Percentiles rank a stretch among this genome's conserved stretches.
phyloP scores from a whole-genome alignment of 495 filamentous ascomycete genomes.

The Evernia prunastri region DNA sequence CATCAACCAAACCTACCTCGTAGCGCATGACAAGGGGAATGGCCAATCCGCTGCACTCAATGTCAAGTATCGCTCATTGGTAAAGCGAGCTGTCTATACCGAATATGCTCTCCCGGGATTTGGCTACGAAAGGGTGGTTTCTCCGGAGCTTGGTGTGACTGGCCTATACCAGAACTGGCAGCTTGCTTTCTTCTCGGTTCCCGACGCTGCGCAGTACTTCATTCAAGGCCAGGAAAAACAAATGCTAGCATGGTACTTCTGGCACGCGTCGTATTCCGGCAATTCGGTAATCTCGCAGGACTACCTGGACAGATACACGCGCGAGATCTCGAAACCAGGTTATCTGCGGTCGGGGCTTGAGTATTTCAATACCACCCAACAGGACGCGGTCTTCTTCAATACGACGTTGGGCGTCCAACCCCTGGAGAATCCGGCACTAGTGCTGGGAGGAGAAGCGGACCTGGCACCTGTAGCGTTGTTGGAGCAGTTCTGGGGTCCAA shows the following conservation, averaged over 20 bases:
- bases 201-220: not conserved
- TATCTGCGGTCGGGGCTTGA: not conserved
- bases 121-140: not conserved
- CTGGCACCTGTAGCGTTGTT: not conserved
- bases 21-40: not conserved
- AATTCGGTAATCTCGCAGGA: not conserved
- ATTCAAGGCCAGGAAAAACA: not conserved
- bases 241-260: not conserved
- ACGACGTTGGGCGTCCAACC: not conserved
- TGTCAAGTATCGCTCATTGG: not conserved
- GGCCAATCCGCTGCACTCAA: not conserved
- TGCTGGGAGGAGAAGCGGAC: not conserved
- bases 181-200: not conserved
- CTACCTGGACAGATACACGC: not conserved
- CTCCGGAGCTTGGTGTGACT: not conserved
- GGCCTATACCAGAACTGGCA: conserved; percentile 1
- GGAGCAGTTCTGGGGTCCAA: not conserved
- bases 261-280: not conserved
- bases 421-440: not conserved
- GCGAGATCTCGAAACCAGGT: not conserved
- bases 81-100: not conserved
- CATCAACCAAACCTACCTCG: not conserved
- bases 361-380: not conserved
- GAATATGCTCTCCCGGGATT: not conserved
- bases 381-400: not conserved